These are phyloP conservation scores for Mercurialis annua DNA, from an alignment of 345 rosid species.

Conservation along the genomic window DNA sequence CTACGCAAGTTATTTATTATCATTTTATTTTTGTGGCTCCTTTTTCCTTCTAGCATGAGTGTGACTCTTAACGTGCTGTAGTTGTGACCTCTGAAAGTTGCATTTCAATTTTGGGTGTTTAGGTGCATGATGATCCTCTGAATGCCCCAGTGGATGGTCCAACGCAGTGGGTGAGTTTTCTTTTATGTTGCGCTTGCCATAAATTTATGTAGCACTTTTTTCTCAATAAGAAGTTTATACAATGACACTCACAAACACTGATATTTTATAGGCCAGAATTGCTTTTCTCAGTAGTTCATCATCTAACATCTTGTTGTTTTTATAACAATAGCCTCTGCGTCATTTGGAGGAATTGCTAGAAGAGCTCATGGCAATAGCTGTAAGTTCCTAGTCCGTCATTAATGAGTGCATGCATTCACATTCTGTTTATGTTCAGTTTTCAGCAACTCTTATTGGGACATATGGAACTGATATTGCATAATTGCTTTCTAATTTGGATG, in stretches of 20 bases:
- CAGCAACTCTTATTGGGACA: neutral
- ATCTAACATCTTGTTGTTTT: slow-evolving; percentile 13
- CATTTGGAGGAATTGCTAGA: slow-evolving; percentile 86
- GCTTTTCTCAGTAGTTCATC: neutral
- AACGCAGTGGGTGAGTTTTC: slow-evolving; percentile 88
- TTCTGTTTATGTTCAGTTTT: neutral
- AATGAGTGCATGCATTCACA: neutral
- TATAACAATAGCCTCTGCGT: slow-evolving; percentile 61
- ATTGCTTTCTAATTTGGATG: neutral
- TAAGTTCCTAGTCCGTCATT: slow-evolving; percentile 43
- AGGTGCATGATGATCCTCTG: slow-evolving; percentile 97
- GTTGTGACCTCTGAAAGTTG: slow-evolving; percentile 13
- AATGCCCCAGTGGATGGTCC: slow-evolving; percentile 98
- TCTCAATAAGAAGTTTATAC: neutral
- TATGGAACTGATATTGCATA: neutral
- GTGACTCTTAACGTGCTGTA: neutral
- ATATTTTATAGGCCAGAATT: neutral
- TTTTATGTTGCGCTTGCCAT: neutral
- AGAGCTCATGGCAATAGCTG: slow-evolving; percentile 87
- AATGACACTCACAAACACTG: too few species aligned
- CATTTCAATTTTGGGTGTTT: slow-evolving; percentile 31
- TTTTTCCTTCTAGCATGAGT: neutral
- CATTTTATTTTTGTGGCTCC: neutral
- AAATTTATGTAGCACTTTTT: neutral
- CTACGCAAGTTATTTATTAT: too few species aligned